Percentiles rank a stretch among this genome's conserved stretches.
These are phyloP conservation scores for Ceratocystis eucalypticola DNA, from an alignment of 2,329 filamentous ascomycete species.

Conservation along the genomic window DNA sequence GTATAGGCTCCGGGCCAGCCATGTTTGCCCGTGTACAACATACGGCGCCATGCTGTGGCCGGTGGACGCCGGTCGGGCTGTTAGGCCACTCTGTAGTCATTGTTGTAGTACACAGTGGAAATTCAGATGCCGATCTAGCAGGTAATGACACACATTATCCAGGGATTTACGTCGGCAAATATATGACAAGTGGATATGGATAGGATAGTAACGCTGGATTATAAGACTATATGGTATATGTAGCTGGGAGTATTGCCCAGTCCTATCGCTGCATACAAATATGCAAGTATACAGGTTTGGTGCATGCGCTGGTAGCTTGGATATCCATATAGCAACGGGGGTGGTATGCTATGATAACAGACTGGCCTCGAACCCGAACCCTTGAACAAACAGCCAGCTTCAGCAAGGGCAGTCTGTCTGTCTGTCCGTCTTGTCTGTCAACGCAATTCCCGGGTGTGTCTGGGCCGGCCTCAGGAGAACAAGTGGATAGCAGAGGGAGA, in stretches of 20 bases:
- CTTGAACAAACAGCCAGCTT: not conserved
- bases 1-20: no score
- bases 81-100: conserved; percentile 1
- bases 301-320: not conserved
- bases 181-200: conserved; percentile 4
- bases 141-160: conserved; percentile 3
- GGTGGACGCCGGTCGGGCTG: not conserved
- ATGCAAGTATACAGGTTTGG: not conserved
- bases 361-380: not conserved
- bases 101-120: not conserved
- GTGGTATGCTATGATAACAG: not conserved
- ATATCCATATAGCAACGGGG: not conserved
- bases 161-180: not conserved
- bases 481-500: not conserved
- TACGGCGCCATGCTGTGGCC: no score
- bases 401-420: not conserved
- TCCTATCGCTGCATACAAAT: not conserved
- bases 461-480: conserved; percentile 3
- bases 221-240: not conserved
- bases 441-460: not conserved
- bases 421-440: not conserved
- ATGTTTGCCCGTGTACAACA: no score
- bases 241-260: not conserved
- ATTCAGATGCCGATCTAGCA: not conserved
- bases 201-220: not conserved